phyloP scores from a whole-genome alignment of 768 basidiomycete genomes.

The Rhodotorula kratochvilovae region DNA sequence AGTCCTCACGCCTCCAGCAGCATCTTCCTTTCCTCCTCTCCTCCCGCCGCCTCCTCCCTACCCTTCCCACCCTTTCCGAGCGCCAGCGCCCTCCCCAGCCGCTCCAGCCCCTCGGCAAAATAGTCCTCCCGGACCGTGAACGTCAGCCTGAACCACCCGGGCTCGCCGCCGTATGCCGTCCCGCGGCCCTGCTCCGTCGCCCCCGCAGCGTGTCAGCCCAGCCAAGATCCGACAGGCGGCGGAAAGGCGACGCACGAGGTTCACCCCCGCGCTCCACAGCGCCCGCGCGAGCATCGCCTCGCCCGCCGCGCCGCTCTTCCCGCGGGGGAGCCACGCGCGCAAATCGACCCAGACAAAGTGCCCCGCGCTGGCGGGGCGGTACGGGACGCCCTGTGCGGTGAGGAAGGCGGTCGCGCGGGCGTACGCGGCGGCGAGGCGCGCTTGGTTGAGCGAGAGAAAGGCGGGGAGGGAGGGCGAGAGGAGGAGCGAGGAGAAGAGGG shows the following conservation, averaged over 20 bases:
- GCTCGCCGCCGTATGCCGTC: conserved; percentile 10
- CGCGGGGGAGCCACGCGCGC: conserved; percentile 11
- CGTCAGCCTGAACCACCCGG: conserved; percentile 39
- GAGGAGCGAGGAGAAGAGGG: conserved; percentile 39
- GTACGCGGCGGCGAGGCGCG: conserved; percentile 31
- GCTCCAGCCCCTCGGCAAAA: conserved; percentile 13
- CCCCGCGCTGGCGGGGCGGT: conserved; percentile 35
- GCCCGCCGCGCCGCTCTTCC: conserved; percentile 9
- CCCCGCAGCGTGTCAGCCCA: neutral
- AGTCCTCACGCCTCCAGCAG: no score
- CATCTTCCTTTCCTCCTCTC: neutral
- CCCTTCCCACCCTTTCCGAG: neutral
- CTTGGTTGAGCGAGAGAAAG: conserved; percentile 38
- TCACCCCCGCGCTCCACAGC: conserved; percentile 14
- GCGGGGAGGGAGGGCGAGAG: conserved; percentile 23
- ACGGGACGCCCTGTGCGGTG: conserved; percentile 25
- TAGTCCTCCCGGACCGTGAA: conserved; percentile 38
- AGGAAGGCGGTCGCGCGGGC: conserved; percentile 31
- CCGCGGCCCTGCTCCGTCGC: conserved; percentile 13
- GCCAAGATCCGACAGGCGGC: no score
- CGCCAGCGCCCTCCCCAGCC: neutral
- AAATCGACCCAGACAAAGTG: conserved; percentile 41
- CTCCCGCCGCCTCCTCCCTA: neutral
- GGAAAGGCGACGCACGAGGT: conserved; percentile 7
- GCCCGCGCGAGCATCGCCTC: conserved; percentile 11